Evolutionary conservation across 2,329 filamentous ascomycete species (phyloP).

Genomic region (Alternaria sp.): DNA sequence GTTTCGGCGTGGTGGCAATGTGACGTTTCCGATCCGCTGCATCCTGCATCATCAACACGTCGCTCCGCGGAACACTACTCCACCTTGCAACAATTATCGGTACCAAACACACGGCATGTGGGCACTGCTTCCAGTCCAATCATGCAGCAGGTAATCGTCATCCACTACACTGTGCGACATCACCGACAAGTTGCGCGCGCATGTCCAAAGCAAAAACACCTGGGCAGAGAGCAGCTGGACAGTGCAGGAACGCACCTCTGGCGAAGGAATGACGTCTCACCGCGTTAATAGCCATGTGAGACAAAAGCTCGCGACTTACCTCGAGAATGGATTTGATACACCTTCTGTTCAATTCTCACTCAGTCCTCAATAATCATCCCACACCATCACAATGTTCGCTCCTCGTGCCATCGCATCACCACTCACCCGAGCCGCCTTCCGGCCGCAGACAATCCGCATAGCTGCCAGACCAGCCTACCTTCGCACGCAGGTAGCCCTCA

Average conservation of each 20-base stretch:
- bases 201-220: neutral
- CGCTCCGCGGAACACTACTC: neutral
- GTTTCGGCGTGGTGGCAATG: conserved; percentile 9
- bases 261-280: conserved; percentile 3
- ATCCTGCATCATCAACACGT: neutral
- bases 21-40: conserved; percentile 10
- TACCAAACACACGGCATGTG: neutral
- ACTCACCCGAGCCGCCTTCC: conserved; percentile 9
- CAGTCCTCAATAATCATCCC: neutral
- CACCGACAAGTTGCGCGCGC: neutral
- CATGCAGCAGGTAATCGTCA: neutral
- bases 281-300: neutral
- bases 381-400: conserved; percentile 8
- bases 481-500: conserved; percentile 1
- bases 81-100: neutral
- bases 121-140: neutral
- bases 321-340: neutral
- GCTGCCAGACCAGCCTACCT: conserved; percentile 3
- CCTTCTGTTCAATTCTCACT: neutral
- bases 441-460: conserved; percentile 8
- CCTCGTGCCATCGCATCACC: conserved; percentile 10
- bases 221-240: neutral
- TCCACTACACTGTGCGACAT: neutral
- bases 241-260: neutral
- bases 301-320: neutral